phyloP scores from a whole-genome alignment of 148 eudicot genomes.

The Polygonum maritimum region DNA sequence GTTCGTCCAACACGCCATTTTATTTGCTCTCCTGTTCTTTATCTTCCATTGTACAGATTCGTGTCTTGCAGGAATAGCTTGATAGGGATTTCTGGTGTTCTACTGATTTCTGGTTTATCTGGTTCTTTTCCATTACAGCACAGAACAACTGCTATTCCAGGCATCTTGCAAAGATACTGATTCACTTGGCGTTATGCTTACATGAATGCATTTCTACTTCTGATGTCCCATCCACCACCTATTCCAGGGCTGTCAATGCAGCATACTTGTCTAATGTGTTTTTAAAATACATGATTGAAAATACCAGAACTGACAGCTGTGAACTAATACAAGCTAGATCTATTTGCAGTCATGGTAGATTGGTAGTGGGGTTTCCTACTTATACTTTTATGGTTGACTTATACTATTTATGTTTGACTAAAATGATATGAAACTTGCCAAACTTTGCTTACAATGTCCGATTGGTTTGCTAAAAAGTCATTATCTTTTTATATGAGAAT shows the following conservation, averaged over 20 bases:
- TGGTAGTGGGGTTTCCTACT: not conserved
- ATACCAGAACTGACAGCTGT: constrained; percentile 45
- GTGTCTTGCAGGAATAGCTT: not conserved
- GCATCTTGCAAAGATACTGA: constrained; percentile 79
- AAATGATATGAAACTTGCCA: not conserved
- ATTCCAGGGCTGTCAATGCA: constrained; percentile 74
- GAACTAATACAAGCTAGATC: not conserved
- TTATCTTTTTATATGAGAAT: not conserved
- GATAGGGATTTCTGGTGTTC: not conserved
- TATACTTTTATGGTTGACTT: constrained; percentile 3
- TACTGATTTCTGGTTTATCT: constrained; percentile 3
- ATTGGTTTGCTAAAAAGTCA: not conserved
- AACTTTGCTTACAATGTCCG: not conserved
- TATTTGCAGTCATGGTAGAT: not conserved
- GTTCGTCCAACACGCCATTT: too few species aligned
- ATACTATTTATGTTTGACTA: too few species aligned
- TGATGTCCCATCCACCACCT: constrained; percentile 36
- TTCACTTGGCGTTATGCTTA: constrained; percentile 80
- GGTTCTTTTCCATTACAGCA: constrained; percentile 33
- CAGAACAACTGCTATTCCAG: constrained; percentile 69
- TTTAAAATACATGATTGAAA: constrained; percentile 65
- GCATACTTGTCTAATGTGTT: constrained; percentile 66
- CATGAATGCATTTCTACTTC: constrained; percentile 62
- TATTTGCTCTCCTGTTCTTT: not conserved
- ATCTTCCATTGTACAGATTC: not conserved